Evolutionary conservation across 2,329 filamentous ascomycete genomes (phyloP).

Genomic region (Phoma sp.): DNA sequence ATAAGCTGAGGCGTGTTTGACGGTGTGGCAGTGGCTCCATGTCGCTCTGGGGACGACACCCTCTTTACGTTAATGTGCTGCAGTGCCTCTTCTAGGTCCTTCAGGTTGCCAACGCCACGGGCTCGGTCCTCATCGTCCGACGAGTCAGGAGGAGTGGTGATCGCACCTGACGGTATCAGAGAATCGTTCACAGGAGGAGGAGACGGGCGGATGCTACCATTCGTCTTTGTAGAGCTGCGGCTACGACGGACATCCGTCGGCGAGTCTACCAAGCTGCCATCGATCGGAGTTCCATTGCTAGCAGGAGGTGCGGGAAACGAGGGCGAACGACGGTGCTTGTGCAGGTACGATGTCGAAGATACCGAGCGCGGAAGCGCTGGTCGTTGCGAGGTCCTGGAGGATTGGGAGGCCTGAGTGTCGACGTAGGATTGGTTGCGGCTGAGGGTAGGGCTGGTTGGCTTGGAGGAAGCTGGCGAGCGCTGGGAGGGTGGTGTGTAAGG

Average conservation of each 20-base stretch:
- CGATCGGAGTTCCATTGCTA: conserved; percentile 38
- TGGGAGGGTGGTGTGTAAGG: conserved; percentile 85
- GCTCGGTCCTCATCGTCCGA: conserved; percentile 83
- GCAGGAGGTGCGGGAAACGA: conserved; percentile 51
- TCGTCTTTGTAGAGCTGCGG: conserved; percentile 47
- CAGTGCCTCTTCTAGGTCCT: conserved; percentile 82
- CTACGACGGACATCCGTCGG: conserved; percentile 28
- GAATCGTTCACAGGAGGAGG: conserved; percentile 81
- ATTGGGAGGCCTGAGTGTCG: conserved; percentile 50
- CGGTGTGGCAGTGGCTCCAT: conserved; percentile 27
- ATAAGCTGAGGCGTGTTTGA: conserved; percentile 27
- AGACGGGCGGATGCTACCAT: conserved; percentile 77
- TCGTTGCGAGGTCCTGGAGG: conserved; percentile 46
- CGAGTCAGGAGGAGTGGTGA: conserved; percentile 92
- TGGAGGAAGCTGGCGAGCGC: conserved; percentile 66
- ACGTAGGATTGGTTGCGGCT: conserved; percentile 61
- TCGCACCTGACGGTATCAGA: conserved; percentile 80
- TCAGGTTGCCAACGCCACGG: conserved; percentile 54
- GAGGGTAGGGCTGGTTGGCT: conserved; percentile 58
- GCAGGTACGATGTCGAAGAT: conserved; percentile 67
- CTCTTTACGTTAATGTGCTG: conserved; percentile 76
- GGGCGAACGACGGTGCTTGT: conserved; percentile 67
- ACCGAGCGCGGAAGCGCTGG: conserved; percentile 62
- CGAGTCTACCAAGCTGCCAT: conserved; percentile 26
- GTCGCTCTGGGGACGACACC: conserved; percentile 62